Base-by-base conservation (phyloP, 345 rosid genomes). In the Psidium guajava region DNA sequence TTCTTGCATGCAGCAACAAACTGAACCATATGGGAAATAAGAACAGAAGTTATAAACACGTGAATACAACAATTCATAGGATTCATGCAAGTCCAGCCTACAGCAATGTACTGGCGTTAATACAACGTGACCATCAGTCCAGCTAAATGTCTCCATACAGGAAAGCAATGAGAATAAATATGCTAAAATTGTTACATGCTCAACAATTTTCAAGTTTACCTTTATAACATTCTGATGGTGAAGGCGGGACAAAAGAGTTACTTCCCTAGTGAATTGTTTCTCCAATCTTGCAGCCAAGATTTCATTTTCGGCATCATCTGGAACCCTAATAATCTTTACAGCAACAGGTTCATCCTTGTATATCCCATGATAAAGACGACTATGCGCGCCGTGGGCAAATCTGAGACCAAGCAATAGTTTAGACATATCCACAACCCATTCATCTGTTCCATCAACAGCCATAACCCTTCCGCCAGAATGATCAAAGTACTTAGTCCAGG, bases 261-360 rank as follows among this genome's bases (percentile, higher is more conserved):
- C 99, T 91, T 97, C 99, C 59, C 96, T 91, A 42, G 92, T 91
- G 85, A 94, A 97, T 88, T 96, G 99, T 55, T 95, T 97, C 92
- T 92, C 96, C 77, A 97, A 88, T 51, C 97, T 92, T 85, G 88
- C 90, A 25, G 95, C 95, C 88, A 96, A 88, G 73, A 87, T 85
- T 86, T 91, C 95, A 73, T 91, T 95, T 83, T 95, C 99, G 51
- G 93, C 99, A 87, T 94, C 99, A 87, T 96, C 99, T 15, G 98
- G 97, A 14, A 90, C 93, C 89, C 92, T 92, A 82, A 97, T 95
- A 85, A 97, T 93, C 91, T 97, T 97, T 87, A 97, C 99, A 0
- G 99, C 99, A 87, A 97, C 99, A 64, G 98, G 92, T 84, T 97
- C 94, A 80, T 96, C 99, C 56, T 93, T 94, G 86, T 97, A 97